Evolutionary conservation across 2,329 filamentous ascomycete genomes (phyloP), one percentile per base, ranked within the genome.

Genomic region (Microsporum canis): DNA sequence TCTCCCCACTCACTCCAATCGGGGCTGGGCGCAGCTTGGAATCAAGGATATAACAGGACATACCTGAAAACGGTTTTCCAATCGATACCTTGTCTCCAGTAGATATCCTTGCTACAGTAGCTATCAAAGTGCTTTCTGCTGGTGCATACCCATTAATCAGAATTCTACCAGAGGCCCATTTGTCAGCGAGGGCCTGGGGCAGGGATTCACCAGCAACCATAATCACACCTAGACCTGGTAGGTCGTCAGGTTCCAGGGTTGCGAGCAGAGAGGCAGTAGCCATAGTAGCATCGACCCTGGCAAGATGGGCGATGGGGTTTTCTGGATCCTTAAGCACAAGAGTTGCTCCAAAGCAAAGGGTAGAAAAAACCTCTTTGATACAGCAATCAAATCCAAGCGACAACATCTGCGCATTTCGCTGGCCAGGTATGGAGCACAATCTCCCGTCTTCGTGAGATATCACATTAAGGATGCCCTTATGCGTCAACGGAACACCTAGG

Each of bases 311-410:
- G 39, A 78, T 71, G 0, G 70, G 67, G 10, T 73, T 64, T 1
- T 59, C 51, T 0, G 14, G 39, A 23, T 67, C 61, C 0, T 49
- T 39, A 1, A 78, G 66, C 0, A 77, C 69, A 1, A 79, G 66
- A 0, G 75, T 76, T 0, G 71, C 71, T 0, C 76, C 77, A 59
- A 76, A 73, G 17, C 66, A 68, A 0, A 78, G 66, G 0, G 76
- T 67, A 0, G 73, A 73, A 60, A 78, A 77, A 0, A 76, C 69
- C 60, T 76, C 77, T 38, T 75, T 70, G 7, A 79, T 76, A 59
- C 70, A 72, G n/a, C 73, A 75, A 63, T 79, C 78, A 60, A 80
- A 80, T 0, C 66, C 73, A 0, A 71, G 66, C 0, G 77, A 78
- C 69, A 79, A 72, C 47, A 76, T 56, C 60, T 79, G 77, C 1